Base-by-base conservation (phyloP, 345 rosid genomes). In the Hibiscus syriacus region DNA sequence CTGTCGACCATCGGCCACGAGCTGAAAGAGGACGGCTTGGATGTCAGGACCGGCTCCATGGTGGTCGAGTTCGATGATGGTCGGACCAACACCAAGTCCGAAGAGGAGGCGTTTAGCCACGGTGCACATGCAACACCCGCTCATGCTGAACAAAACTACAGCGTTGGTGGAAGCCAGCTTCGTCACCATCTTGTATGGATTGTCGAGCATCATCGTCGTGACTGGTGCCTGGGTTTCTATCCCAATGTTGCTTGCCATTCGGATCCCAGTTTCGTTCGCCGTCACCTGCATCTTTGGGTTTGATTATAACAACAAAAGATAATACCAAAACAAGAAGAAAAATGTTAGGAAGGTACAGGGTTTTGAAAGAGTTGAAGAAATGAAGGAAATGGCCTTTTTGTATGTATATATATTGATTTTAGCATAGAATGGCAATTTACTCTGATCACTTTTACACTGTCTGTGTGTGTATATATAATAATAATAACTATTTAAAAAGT, bases 71-170 rank as follows among this genome's bases (percentile, higher is more conserved):
- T 93, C 97, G 17, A 88, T 64, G 30, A 90, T 76, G 29, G 85
- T 83, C 6, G 98, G 98, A 2, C 97, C 92, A 0, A 90, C 98
- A 0, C 96, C 97, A 17, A 90, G 86, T 46, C 94, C 81, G 46
- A 89, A 84, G 69, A 93, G 91, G 73, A 93, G 96, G 60, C 95
- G 92, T 78, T 90, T 89, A 32, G 92, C 87, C 63, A 89, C 96
- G 3, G 96, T 92, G 80, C 98, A 89, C 98, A 93, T 89, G 83
- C 98, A 89, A 71, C 98, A 93, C 0, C 91, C 86, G 61, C 91
- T 89, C 73, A 80, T 57, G 73, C 94, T 87, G 82, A 93, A 90
- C 56, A 93, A 72, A 46, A 93, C 97, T 75, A 89, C 92, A 1
- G 97, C 90, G 43, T 84, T 90, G 58, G 84, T 80, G 0, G 85